Conservation (phyloP, 768 basidiomycete species). For the Amanita pallidorosea region DNA sequence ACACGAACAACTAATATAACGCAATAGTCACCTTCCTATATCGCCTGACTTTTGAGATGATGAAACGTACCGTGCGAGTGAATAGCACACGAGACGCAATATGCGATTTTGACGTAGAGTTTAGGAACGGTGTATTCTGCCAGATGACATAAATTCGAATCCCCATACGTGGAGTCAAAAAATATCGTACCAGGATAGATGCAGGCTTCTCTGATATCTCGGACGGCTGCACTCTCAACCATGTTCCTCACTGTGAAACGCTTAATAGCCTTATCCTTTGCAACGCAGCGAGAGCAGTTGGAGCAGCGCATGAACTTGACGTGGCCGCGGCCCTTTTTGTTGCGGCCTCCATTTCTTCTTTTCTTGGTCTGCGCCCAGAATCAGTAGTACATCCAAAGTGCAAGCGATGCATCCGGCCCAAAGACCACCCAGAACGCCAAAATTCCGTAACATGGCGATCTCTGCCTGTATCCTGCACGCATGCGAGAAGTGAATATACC, state of each 20-base stretch:
- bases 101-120: constrained; percentile 96
- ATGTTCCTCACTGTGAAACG: constrained; percentile 99
- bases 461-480: background rate
- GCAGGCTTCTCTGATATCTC: constrained; percentile 94
- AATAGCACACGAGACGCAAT: constrained; percentile 99
- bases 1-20: constrained; percentile 86
- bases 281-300: constrained; percentile 97
- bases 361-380: constrained; percentile 67
- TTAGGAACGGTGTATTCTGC: constrained; percentile 94
- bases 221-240: constrained; percentile 97
- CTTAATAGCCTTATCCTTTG: constrained; percentile 99
- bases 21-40: background rate
- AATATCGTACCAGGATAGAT: constrained; percentile 73
- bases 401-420: constrained; percentile 25
- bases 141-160: background rate
- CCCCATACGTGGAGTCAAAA: background rate
- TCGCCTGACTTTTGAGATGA: background rate
- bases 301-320: constrained; percentile 93
- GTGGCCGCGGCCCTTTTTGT: constrained; percentile 99
- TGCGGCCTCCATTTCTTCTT: constrained; percentile 98
- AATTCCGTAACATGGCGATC: constrained; percentile 7
- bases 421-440: constrained; percentile 12
- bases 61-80: constrained; percentile 83
- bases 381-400: constrained; percentile 21
- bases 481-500: constrained; percentile 12